A percentile compares a stretch with the other conserved stretches of the same genome.
These are phyloP conservation scores for Russula olivacea DNA, from an alignment of 768 basidiomycete genomes.

Conservation along the genomic window DNA sequence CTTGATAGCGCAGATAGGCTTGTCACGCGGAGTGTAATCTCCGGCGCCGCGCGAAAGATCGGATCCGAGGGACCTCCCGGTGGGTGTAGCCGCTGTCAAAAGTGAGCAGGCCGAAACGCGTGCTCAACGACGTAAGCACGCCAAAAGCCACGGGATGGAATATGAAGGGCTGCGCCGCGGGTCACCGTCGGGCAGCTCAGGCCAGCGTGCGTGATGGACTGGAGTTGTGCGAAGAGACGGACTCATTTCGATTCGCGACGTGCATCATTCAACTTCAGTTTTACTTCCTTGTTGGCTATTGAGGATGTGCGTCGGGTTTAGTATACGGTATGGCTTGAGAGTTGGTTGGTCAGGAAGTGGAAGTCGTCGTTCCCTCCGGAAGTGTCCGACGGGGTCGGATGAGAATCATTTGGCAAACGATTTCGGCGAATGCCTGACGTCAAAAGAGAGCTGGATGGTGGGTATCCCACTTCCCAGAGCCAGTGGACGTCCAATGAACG, in stretches of 20 bases:
- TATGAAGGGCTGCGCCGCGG: constrained; percentile 14
- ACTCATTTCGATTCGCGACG: neutral
- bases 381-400: constrained; percentile 16
- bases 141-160: constrained; percentile 5
- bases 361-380: neutral
- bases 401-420: neutral
- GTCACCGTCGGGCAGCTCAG: neutral
- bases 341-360: neutral
- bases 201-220: neutral
- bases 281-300: constrained; percentile 1
- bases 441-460: constrained; percentile 7
- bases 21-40: constrained; percentile 14
- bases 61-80: constrained; percentile 11
- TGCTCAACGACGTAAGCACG: constrained; percentile 14
- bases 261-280: constrained; percentile 1
- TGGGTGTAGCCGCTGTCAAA: constrained; percentile 4
- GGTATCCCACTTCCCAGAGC: neutral
- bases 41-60: constrained; percentile 10
- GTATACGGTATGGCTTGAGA: neutral
- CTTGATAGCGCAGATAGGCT: constrained; percentile 6
- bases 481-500: neutral
- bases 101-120: constrained; percentile 8
- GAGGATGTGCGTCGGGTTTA: constrained; percentile 1
- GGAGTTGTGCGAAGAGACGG: neutral
- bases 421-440: constrained; percentile 2